Percentiles rank a stretch among this genome's conserved stretches.
These are phyloP conservation scores for Xylaria flabelliformis DNA, from an alignment of 495 filamentous ascomycete species.

Conservation along the genomic window DNA sequence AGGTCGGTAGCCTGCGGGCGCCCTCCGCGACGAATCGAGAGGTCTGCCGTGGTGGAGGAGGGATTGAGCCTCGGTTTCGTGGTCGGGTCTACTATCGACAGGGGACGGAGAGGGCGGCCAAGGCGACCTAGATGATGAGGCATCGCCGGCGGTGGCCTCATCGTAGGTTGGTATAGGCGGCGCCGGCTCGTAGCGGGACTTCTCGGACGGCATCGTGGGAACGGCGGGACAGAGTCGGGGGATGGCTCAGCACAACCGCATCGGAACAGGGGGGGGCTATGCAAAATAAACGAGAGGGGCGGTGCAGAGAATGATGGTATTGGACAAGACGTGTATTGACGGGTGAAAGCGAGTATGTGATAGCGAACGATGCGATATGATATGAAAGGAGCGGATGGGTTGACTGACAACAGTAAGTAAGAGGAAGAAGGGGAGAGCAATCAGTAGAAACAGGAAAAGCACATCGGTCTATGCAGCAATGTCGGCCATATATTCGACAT, in stretches of 20 bases:
- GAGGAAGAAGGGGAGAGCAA: neutral
- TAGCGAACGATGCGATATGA: conserved; percentile 4
- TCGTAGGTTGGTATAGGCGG: conserved; percentile 93
- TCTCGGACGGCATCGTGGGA: conserved; percentile 49
- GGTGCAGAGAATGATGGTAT: neutral
- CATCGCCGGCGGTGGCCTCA: conserved; percentile 70
- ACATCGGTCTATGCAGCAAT: conserved; percentile 1
- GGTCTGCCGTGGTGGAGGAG: conserved; percentile 58
- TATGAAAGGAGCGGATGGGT: conserved; percentile 11
- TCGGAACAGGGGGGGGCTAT: conserved; percentile 7
- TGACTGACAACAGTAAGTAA: neutral
- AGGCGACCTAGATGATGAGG: conserved; percentile 41
- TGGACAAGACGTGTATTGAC: neutral
- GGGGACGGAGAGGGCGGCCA: conserved; percentile 43
- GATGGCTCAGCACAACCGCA: conserved; percentile 3
- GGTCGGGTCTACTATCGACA: conserved; percentile 42
- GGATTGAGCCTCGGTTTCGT: conserved; percentile 61
- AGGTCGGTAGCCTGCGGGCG: conserved; percentile 65
- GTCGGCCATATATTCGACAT: conserved; percentile 7
- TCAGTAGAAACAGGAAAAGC: neutral
- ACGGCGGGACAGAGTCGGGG: neutral
- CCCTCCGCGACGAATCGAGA: conserved; percentile 44
- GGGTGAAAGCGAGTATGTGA: neutral
- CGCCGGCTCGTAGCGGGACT: conserved; percentile 64
- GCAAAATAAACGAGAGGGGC: neutral